Conservation (phyloP, 2,329 filamentous ascomycete genomes). For the Monosporascus cannonballus region DNA sequence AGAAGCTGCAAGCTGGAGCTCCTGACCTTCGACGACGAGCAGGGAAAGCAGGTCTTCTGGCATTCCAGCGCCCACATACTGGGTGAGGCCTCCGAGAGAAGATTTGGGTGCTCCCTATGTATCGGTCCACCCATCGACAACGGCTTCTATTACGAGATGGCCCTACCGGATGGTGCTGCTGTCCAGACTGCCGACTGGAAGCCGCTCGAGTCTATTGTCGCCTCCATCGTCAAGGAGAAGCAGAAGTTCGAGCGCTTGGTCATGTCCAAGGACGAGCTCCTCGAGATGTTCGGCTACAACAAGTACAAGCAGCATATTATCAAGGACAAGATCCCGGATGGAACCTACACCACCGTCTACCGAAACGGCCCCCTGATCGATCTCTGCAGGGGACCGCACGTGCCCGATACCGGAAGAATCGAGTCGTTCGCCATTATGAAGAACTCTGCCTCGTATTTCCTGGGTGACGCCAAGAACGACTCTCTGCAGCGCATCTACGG, state of each 20-base stretch:
- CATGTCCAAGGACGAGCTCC: slow-evolving; percentile 82
- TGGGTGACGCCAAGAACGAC: slow-evolving; percentile 89
- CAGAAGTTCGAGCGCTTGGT: slow-evolving; percentile 88
- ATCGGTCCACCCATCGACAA: slow-evolving; percentile 88
- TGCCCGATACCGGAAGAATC: slow-evolving; percentile 87
- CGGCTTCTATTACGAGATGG: slow-evolving; percentile 98
- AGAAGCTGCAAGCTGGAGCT: slow-evolving; percentile 79
- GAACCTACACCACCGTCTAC: slow-evolving; percentile 89
- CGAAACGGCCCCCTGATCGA: slow-evolving; percentile 91
- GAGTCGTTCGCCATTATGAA: slow-evolving; percentile 93
- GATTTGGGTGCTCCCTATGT: slow-evolving; percentile 87
- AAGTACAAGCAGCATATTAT: slow-evolving; percentile 99
- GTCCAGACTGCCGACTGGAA: slow-evolving; percentile 78
- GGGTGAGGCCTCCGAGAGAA: slow-evolving; percentile 87
- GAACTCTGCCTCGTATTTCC: slow-evolving; percentile 73
- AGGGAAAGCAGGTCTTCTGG: slow-evolving; percentile 96
- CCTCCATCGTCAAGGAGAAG: slow-evolving; percentile 90
- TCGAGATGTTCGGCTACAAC: slow-evolving; percentile 97
- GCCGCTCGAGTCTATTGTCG: slow-evolving; percentile 72
- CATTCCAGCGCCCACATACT: slow-evolving; percentile 93
- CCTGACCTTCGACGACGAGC: slow-evolving; percentile 65
- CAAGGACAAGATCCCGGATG: slow-evolving; percentile 82
- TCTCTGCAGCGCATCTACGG: slow-evolving; percentile 95
- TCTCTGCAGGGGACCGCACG: slow-evolving; percentile 90
- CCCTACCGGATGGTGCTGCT: slow-evolving; percentile 61